These are phyloP conservation scores for Amyloporia xantha DNA, from an alignment of 768 basidiomycete species.

Conservation along the genomic window DNA sequence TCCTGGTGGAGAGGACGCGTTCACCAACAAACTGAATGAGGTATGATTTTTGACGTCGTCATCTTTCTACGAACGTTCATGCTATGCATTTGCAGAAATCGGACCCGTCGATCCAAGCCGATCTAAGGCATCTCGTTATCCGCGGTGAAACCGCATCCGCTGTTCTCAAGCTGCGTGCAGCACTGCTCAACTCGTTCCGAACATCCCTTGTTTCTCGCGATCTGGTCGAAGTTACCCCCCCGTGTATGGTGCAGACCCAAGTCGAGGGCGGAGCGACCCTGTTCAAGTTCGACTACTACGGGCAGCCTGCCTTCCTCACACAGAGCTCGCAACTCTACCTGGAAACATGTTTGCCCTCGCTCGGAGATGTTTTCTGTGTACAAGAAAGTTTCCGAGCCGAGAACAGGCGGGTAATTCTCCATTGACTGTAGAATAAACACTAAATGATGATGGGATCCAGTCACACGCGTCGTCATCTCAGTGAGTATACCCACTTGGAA, in stretches of 20 bases:
- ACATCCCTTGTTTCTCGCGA: slow-evolving; percentile 50
- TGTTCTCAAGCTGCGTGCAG: slow-evolving; percentile 83
- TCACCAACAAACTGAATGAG: slow-evolving; percentile 87
- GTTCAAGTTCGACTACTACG: slow-evolving; percentile 97
- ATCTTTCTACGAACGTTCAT: too few relatives aligned
- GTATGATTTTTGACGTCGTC: slow-evolving; percentile 32
- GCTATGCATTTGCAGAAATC: slow-evolving; percentile 72
- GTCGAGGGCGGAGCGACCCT: slow-evolving; percentile 96
- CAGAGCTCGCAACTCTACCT: slow-evolving; percentile 97
- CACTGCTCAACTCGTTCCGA: slow-evolving; percentile 81
- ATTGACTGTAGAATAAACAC: too few relatives aligned
- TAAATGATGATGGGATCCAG: slow-evolving; percentile 28
- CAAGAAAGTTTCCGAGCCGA: slow-evolving; percentile 98
- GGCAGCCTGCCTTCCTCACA: slow-evolving; percentile 89
- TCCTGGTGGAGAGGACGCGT: slow-evolving; percentile 89
- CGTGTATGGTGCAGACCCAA: slow-evolving; percentile 95
- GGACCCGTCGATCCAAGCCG: slow-evolving; percentile 82
- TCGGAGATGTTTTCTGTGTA: slow-evolving; percentile 98
- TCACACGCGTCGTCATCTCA: slow-evolving; percentile 86
- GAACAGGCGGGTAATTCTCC: slow-evolving; percentile 61
- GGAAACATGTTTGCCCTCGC: slow-evolving; percentile 88
- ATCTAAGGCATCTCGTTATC: slow-evolving; percentile 89
- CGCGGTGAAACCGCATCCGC: slow-evolving; percentile 91
- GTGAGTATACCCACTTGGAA: slow-evolving; percentile 96
- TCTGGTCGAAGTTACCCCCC: slow-evolving; percentile 89